A percentile compares a stretch with the other conserved stretches of the same genome.
phyloP scores from a whole-genome alignment of 2,329 filamentous ascomycete genomes.

The Aureobasidium musti region DNA sequence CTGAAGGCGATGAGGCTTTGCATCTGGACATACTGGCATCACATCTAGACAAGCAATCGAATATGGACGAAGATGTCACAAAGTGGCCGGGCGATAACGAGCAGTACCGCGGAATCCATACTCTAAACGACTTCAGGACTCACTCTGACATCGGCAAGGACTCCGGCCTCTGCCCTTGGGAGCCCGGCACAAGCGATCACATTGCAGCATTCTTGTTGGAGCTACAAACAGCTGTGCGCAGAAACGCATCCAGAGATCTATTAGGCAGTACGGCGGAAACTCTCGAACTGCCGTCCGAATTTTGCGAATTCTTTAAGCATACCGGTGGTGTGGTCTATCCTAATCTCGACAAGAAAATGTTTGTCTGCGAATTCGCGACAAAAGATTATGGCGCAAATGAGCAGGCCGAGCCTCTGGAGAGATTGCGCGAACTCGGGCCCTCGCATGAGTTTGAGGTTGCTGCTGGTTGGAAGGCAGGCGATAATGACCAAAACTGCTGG shows the following conservation, averaged over 20 bases:
- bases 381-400: background rate
- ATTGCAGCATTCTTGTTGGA: background rate
- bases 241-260: background rate
- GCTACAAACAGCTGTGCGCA: background rate
- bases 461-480: slow-evolving; percentile 3
- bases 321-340: background rate
- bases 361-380: background rate
- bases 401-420: background rate
- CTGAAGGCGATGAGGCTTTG: background rate
- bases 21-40: slow-evolving; percentile 6
- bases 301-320: slow-evolving; percentile 2
- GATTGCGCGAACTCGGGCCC: background rate
- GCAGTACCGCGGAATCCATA: background rate
- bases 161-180: background rate
- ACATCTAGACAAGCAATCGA: background rate
- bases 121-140: background rate
- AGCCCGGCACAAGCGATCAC: background rate
- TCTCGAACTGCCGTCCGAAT: background rate
- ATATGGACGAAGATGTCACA: background rate
- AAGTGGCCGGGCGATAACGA: background rate
- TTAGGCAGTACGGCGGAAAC: background rate
- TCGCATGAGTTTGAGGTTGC: background rate
- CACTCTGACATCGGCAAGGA: background rate
- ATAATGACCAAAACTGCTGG: background rate
- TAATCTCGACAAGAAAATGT: background rate